Percentiles rank a stretch among this genome's conserved stretches.
phyloP scores from a whole-genome alignment of 2,329 filamentous ascomycete genomes.

The Xylaria sp. region DNA sequence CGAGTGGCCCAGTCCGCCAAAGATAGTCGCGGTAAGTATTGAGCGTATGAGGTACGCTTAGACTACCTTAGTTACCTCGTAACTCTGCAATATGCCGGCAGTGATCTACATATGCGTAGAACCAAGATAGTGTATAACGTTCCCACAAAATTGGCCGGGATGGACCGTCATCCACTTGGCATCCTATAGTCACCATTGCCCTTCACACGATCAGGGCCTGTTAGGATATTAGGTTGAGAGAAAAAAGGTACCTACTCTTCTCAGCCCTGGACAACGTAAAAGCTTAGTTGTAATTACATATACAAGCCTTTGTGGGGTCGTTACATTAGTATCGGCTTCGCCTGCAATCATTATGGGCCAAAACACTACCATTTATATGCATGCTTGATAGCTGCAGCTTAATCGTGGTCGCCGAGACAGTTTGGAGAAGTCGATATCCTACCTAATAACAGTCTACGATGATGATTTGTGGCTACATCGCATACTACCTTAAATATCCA shows the following conservation, averaged over 20 bases:
- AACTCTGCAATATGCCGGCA: not conserved
- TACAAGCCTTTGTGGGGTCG: not conserved
- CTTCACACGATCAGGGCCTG: not conserved
- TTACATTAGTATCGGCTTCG: conserved; percentile 1
- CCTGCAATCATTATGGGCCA: not conserved
- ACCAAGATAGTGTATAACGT: not conserved
- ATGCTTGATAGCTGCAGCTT: not conserved
- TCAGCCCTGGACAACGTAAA: not conserved
- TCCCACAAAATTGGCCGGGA: not conserved
- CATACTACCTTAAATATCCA: conserved; percentile 8
- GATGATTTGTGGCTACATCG: not conserved
- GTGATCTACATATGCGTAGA: conserved; percentile 14
- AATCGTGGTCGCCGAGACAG: not conserved
- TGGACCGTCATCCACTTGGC: not conserved
- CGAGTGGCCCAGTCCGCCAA: conserved; percentile 15
- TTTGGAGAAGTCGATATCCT: not conserved
- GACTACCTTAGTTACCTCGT: not conserved
- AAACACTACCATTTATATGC: not conserved
- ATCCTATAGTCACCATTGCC: not conserved
- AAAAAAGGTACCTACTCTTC: not conserved
- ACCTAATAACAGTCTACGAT: not conserved
- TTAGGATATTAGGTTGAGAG: not conserved
- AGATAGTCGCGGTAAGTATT: not conserved
- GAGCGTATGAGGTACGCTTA: not conserved
- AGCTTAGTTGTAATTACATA: not conserved